Percentiles rank a stretch among this genome's conserved stretches.
Conservation (phyloP, 495 filamentous ascomycete species). For the Opeltia flavorubescens region DNA sequence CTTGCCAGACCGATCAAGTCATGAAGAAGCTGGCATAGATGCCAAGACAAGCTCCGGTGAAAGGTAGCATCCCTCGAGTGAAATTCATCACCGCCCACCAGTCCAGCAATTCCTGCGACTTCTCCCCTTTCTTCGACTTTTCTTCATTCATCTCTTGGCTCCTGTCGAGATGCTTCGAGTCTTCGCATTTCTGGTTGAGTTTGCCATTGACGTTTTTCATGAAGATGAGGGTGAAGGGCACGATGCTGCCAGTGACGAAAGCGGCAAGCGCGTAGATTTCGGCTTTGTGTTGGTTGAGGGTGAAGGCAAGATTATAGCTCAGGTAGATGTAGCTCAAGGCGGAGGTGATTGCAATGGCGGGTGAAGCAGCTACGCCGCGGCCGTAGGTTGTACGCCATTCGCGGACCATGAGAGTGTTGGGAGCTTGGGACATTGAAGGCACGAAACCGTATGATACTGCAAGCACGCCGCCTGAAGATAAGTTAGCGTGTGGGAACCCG, state of each 20-base stretch:
- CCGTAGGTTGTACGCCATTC: conserved; percentile 32
- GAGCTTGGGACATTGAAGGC: conserved; percentile 38
- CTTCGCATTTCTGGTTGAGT: conserved; percentile 23
- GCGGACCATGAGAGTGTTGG: conserved; percentile 32
- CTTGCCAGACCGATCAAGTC: background rate
- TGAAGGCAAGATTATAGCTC: conserved; percentile 20
- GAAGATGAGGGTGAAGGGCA: conserved; percentile 35
- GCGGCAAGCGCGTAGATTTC: conserved; percentile 31
- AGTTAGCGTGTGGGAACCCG: background rate
- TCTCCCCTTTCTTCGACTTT: conserved; percentile 22
- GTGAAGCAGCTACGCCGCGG: conserved; percentile 21
- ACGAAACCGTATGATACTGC: conserved; percentile 28
- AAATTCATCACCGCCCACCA: conserved; percentile 41
- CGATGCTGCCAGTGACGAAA: conserved; percentile 23
- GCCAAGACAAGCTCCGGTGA: conserved; percentile 13
- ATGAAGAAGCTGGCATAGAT: conserved; percentile 21
- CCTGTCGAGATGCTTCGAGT: conserved; percentile 16
- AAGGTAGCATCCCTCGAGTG: conserved; percentile 23
- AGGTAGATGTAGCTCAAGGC: conserved; percentile 29
- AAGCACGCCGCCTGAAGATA: conserved; percentile 24
- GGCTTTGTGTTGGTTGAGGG: conserved; percentile 10
- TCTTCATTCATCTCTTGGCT: conserved; percentile 20
- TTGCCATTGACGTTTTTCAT: conserved; percentile 30
- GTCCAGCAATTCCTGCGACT: conserved; percentile 34
- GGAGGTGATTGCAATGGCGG: conserved; percentile 19